phyloP scores from a whole-genome alignment of 108 stramenopile species.

The Conticribra guillardii region DNA sequence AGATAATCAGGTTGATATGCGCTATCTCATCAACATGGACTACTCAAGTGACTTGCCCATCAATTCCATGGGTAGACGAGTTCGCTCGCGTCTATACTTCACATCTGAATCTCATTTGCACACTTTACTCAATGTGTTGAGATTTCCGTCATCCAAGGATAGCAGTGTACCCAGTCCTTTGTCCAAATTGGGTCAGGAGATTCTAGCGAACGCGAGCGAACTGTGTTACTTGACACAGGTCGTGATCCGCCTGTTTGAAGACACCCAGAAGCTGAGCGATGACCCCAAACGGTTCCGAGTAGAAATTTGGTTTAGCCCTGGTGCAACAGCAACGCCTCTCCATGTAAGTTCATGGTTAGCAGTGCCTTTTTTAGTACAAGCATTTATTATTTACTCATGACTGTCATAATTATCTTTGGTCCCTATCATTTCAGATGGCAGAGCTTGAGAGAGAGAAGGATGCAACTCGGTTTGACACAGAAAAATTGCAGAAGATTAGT shows the following conservation, averaged over 20 bases:
- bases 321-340: slow-evolving; percentile 90
- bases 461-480: slow-evolving; percentile 75
- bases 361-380: not conserved
- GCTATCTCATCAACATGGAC: slow-evolving; percentile 94
- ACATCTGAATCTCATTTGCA: slow-evolving; percentile 98
- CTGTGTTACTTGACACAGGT: slow-evolving; percentile 97
- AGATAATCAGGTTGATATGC: slow-evolving; percentile 91
- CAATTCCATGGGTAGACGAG: slow-evolving; percentile 93
- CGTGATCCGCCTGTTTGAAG: slow-evolving; percentile 96
- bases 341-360: slow-evolving; percentile 32
- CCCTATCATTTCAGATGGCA: too few relatives aligned
- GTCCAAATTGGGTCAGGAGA: slow-evolving; percentile 56
- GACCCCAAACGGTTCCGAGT: slow-evolving; percentile 87
- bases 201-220: slow-evolving; percentile 80
- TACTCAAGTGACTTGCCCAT: slow-evolving; percentile 92
- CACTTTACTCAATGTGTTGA: slow-evolving; percentile 84
- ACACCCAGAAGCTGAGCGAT: slow-evolving; percentile 58
- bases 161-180: slow-evolving; percentile 51
- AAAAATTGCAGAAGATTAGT: slow-evolving; percentile 64
- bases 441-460: slow-evolving; percentile 75
- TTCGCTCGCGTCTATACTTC: slow-evolving; percentile 96
- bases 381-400: too few relatives aligned
- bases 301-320: slow-evolving; percentile 82
- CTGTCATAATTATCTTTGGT: too few relatives aligned
- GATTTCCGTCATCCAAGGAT: slow-evolving; percentile 72